phyloP scores from a whole-genome alignment of 441 rosid genomes.

The Arabidopsis lyrata region DNA sequence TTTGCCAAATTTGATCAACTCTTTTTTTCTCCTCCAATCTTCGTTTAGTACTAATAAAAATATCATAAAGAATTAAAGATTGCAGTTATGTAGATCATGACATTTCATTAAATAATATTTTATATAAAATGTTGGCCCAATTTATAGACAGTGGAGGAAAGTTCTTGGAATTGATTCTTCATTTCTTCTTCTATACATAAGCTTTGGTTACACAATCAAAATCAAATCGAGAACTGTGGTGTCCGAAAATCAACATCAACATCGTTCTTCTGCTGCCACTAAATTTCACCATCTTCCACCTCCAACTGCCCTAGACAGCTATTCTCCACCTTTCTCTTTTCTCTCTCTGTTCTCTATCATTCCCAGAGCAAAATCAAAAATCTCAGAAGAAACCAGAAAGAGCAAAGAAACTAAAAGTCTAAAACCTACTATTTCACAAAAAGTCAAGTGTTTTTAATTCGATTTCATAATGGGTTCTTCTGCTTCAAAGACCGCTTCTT shows the following conservation, averaged over 20 bases:
- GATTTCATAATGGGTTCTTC: slow-evolving; percentile 68
- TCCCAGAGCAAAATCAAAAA: neutral
- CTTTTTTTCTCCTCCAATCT: neutral
- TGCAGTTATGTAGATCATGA: slow-evolving; percentile 32
- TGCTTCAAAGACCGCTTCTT: slow-evolving; percentile 62
- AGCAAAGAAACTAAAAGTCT: neutral
- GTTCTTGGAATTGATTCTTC: slow-evolving; percentile 14
- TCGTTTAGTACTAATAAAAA: slow-evolving; percentile 5
- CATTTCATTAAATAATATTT: neutral
- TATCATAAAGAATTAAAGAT: slow-evolving; percentile 28
- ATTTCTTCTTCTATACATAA: slow-evolving; percentile 8
- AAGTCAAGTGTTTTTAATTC: no score
- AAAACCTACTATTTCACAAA: neutral
- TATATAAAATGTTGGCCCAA: neutral
- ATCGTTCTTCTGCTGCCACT: slow-evolving; percentile 38
- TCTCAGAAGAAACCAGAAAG: slow-evolving; percentile 4
- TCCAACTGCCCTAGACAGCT: slow-evolving; percentile 60
- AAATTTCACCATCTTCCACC: slow-evolving; percentile 46
- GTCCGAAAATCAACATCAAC: slow-evolving; percentile 45
- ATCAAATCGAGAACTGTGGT: slow-evolving; percentile 36
- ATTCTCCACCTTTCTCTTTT: slow-evolving; percentile 47
- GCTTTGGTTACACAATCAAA: slow-evolving; percentile 36
- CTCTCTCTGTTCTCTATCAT: slow-evolving; percentile 35
- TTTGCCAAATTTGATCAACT: neutral
- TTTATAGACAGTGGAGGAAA: neutral